Evolutionary conservation across 345 rosid species (phyloP).

Genomic region (Geranium brycei): DNA sequence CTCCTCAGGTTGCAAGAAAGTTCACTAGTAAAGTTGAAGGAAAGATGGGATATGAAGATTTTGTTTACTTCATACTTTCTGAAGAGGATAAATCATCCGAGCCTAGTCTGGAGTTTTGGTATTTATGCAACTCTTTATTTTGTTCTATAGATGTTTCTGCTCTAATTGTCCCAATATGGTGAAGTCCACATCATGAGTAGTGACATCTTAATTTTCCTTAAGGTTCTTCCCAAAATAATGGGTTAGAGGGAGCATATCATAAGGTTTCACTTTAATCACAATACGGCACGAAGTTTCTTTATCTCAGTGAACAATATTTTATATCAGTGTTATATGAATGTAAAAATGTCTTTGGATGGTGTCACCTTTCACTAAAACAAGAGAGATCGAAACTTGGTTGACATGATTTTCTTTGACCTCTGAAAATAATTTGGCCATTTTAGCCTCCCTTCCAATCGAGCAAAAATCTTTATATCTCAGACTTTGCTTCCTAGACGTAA

Average conservation of each 20-base stretch:
- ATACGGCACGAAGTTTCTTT: no score
- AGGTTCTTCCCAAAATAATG: no score
- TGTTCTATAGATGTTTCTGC: not conserved
- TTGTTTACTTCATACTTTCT: conserved; percentile 75
- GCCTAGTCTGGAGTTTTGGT: conserved; percentile 87
- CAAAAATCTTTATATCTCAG: not conserved
- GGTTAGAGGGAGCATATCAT: no score
- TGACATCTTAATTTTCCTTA: no score
- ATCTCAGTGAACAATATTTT: no score
- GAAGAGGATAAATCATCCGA: conserved; percentile 91
- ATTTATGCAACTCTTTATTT: conserved; percentile 6
- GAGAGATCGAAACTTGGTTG: no score
- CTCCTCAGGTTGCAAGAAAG: conserved; percentile 55
- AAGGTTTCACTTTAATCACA: no score
- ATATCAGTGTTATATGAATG: no score
- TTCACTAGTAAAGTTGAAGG: conserved; percentile 54
- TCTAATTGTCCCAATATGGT: no score
- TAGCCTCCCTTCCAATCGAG: not conserved
- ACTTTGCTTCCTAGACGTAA: not conserved
- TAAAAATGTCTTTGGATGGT: no score
- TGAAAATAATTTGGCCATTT: not conserved
- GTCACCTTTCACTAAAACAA: not conserved
- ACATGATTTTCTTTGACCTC: not conserved
- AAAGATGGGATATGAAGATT: conserved; percentile 94
- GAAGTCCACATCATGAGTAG: no score